phyloP scores from a whole-genome alignment of 2,329 filamentous ascomycete species.

The Zymoseptoria crescenta region DNA sequence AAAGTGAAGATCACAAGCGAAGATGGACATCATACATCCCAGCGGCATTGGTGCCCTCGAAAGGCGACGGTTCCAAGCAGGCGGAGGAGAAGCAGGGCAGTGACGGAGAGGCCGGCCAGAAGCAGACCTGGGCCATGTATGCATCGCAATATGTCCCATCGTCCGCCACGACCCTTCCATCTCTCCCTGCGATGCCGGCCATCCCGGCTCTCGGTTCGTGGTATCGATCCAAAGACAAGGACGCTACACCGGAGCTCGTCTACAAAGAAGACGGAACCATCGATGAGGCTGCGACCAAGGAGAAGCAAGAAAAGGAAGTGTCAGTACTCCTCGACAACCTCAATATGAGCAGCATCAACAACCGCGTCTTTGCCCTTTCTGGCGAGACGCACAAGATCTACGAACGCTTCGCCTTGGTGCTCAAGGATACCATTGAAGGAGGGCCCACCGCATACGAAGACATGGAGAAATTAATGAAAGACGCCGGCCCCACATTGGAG shows the following conservation, averaged over 20 bases:
- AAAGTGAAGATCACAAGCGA: constrained; percentile 28
- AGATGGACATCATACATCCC: constrained; percentile 32
- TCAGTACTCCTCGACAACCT: constrained; percentile 72
- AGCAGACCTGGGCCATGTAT: constrained; percentile 27
- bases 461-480: constrained; percentile 60
- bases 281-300: constrained; percentile 32
- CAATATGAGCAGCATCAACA: constrained; percentile 75
- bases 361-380: constrained; percentile 77
- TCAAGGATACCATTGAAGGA: constrained; percentile 87
- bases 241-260: constrained; percentile 28
- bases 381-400: constrained; percentile 75
- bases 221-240: constrained; percentile 23
- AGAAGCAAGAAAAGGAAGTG: constrained; percentile 64
- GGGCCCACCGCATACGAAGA: constrained; percentile 91
- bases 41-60: constrained; percentile 8
- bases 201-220: constrained; percentile 13
- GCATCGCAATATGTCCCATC: constrained; percentile 21
- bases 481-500: constrained; percentile 56
- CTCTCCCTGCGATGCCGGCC: constrained; percentile 19
- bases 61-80: constrained; percentile 3
- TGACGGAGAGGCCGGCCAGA: constrained; percentile 1
- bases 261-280: constrained; percentile 31
- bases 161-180: not conserved
- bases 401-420: constrained; percentile 75
- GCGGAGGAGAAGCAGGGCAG: constrained; percentile 1